Base-by-base conservation (phyloP, 805 yeast species). In the Candida tibetensis region DNA sequence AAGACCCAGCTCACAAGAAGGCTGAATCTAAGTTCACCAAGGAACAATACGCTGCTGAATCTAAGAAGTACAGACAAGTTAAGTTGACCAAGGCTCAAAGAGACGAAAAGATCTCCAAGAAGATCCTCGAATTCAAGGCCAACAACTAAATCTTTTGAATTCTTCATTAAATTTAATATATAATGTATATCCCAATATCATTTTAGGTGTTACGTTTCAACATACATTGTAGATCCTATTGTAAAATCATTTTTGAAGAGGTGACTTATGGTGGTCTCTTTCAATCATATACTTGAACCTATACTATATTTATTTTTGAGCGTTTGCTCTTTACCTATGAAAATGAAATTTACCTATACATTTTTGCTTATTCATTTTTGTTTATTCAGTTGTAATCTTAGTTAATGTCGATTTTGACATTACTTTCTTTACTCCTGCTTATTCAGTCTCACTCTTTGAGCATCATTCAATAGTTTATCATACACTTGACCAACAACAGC, bases 1-100 rank as follows among this genome's bases (percentile, higher is more conserved):
- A 68, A 54, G 95, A 91, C 79, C 99, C 99, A 71, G 46, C 81
- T 53, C 80, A 80, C 85, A 84, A 83, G 78, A 85, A 89, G 67
- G 75, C 95, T 62, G 85, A 81, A 72, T 81, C 80, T 82, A 87
- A 87, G 79, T 84, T 81, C 91, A 77, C 95, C 81, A 91, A 88
- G 83, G 96, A 82, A 70, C 93, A 90, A 77, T 91, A 88, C 81
- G 95, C 95, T 79, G 95, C 95, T 70, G 87, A 82, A 74, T 81
- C 95, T 56, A 85, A 83, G 82, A 88, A 91, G 79, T 86, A n/a
- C 96, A 83, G 79, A 76, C 82, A 79, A 69, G 74, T 65, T 64
- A 91, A 86, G 79, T 82, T 91, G 74, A 80, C 98, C 77, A 80
- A 65, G 65, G 98, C 79, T 65, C 86, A 93, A 82, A 85, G 95